Percentiles rank a stretch among this genome's conserved stretches.
Evolutionary conservation across 306 rosid genomes (phyloP).

Genomic region (Cotoneaster glaucophyllus): DNA sequence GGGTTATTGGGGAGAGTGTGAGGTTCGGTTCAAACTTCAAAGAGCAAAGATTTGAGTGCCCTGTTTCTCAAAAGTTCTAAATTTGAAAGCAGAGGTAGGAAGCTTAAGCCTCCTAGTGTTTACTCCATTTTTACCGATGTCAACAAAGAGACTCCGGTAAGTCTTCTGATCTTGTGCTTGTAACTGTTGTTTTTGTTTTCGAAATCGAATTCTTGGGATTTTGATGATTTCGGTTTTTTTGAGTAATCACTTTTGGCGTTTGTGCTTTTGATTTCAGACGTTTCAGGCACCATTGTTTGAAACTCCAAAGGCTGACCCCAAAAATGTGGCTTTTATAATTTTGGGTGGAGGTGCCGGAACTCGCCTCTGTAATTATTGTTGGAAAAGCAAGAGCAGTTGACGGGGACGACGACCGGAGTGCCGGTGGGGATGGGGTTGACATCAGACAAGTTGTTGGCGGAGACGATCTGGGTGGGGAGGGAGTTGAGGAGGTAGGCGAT

Average conservation of each 20-base stretch:
- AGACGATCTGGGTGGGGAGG: slow-evolving; percentile 15
- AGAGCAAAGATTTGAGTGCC: too few relatives aligned
- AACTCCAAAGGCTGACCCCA: slow-evolving; percentile 57
- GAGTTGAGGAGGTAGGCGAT: too few relatives aligned
- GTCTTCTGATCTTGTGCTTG: background rate
- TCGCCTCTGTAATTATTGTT: slow-evolving; percentile 30
- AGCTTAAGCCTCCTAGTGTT: too few relatives aligned
- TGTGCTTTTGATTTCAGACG: slow-evolving; percentile 32
- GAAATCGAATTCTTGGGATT: background rate
- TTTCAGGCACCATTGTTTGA: slow-evolving; percentile 39
- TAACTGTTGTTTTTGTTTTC: background rate
- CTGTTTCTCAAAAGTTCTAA: too few relatives aligned
- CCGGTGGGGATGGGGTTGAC: slow-evolving; percentile 17
- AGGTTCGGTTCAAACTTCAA: too few relatives aligned
- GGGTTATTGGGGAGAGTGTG: too few relatives aligned
- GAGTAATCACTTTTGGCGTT: too few relatives aligned
- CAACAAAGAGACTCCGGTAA: slow-evolving; percentile 38
- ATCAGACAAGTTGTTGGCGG: slow-evolving; percentile 47
- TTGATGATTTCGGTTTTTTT: background rate
- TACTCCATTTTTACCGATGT: slow-evolving; percentile 52
- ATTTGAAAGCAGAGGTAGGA: too few relatives aligned
- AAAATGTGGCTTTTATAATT: slow-evolving; percentile 70
- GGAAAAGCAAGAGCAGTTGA: slow-evolving; percentile 40
- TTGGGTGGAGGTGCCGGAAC: slow-evolving; percentile 97
- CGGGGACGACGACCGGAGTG: slow-evolving; percentile 37